Percentiles rank a stretch among this genome's conserved stretches.
These are phyloP conservation scores for Verticillium zaregamsianum DNA, from an alignment of 2,329 filamentous ascomycete genomes.

Conservation along the genomic window DNA sequence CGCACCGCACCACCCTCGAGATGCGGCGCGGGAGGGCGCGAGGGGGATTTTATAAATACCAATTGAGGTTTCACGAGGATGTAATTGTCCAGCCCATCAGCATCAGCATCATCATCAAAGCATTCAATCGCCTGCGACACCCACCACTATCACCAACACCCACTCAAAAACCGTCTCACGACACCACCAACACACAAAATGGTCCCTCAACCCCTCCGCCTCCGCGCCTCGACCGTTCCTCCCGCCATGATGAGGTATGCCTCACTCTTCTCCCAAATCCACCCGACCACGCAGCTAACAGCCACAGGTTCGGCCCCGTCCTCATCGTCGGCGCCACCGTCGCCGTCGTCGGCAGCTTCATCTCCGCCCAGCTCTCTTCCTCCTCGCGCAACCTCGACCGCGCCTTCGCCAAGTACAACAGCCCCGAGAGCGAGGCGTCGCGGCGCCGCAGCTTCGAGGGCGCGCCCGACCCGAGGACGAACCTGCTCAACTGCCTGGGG, in stretches of 20 bases:
- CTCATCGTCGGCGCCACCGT: conserved; percentile 2
- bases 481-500: conserved; percentile 28
- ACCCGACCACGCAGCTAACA: neutral
- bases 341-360: conserved; percentile 24
- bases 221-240: neutral
- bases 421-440: conserved; percentile 28
- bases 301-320: neutral
- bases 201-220: neutral
- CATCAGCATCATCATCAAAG: neutral
- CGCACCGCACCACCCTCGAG: neutral
- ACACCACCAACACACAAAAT: neutral
- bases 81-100: neutral
- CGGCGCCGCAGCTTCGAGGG: conserved; percentile 27
- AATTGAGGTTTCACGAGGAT: neutral
- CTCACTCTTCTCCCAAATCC: neutral
- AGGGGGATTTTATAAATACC: neutral
- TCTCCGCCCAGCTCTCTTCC: conserved; percentile 24
- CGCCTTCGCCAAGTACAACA: conserved; percentile 33
- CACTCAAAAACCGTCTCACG: neutral
- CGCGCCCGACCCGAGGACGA: conserved; percentile 27
- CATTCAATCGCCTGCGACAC: neutral
- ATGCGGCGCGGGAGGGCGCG: neutral
- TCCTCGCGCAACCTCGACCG: conserved; percentile 31
- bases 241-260: neutral
- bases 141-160: neutral